Evolutionary conservation across 106 monocot species (phyloP), one percentile per base, ranked within the genome.

Genomic region (Apostasia shenzhenica): DNA sequence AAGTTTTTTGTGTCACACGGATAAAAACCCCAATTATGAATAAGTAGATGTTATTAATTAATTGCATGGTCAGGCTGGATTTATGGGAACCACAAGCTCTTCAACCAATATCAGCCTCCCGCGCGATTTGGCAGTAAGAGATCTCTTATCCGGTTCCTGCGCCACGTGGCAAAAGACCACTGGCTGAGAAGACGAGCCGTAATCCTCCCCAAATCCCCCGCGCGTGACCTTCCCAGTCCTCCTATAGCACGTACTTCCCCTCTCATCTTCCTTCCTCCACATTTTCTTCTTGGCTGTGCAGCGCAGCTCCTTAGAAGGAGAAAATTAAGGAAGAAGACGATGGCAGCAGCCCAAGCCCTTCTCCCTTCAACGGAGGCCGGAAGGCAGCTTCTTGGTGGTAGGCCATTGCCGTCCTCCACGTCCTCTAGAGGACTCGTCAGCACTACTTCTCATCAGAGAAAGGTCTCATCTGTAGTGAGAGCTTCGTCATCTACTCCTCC

Each of bases 301-400:
- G 42, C 10, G 6, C 1, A 41, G 57, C 44, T 2, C 4, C 11
- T 12, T 43, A 42, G 52, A 43, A n/a, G 67, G 49, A 41, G 38
- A 8, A 10, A 1, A n/a, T n/a, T n/a, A n/a, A 39, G 37, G 10
- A 49, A 40, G 12, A 12, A 10, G 41, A 37, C 42, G 57, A 85
- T 88, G 88, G 86, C 94, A 49, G 11, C 61, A n/a, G 63, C 86
- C 46, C 88, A 88, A 70, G 89, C 95, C 77, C 84, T 95, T 57
- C 84, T 95, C 61, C 92, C 95, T 6, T 82, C 93, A 57, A 77
- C 90, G 84, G 94, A 94, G 70, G 80, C 87, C 44, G 95, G 92
- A 59, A 82, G 86, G 55, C 85, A 86, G 56, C 75, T 97, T 45
- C 75, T 97, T 3, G 88, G 91, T 40, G 86, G 87, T 6, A 78